These are phyloP conservation scores for Penicillium macrosclerotiorum DNA, from an alignment of 495 filamentous ascomycete species.

Conservation along the genomic window DNA sequence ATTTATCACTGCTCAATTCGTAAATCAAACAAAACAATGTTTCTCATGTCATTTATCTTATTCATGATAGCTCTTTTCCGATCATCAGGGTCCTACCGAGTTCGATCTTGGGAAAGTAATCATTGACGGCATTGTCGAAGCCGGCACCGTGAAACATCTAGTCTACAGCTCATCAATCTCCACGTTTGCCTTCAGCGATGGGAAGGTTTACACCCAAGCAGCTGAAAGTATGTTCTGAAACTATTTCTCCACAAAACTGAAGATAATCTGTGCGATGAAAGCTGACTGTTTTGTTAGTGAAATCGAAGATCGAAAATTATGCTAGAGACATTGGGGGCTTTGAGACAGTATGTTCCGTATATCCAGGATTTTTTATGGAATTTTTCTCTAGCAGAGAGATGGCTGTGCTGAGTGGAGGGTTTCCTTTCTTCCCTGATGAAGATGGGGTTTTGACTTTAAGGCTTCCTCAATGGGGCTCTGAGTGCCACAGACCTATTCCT, in stretches of 20 bases:
- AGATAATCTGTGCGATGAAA: too few species aligned
- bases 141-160: conserved; percentile 25
- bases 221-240: too few species aligned
- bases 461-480: conserved; percentile 20
- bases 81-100: conserved; percentile 19
- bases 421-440: conserved; percentile 18
- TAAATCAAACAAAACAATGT: too few species aligned
- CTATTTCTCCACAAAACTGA: too few species aligned
- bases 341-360: conserved; percentile 17
- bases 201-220: conserved; percentile 19
- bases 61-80: conserved; percentile 16
- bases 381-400: conserved; percentile 20
- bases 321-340: conserved; percentile 16
- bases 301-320: conserved; percentile 25
- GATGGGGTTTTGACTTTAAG: conserved; percentile 22
- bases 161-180: conserved; percentile 27
- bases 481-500: too few species aligned
- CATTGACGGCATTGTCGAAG: conserved; percentile 22
- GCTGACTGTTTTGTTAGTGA: conserved; percentile 23
- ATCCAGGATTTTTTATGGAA: conserved; percentile 28
- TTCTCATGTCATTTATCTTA: too few species aligned
- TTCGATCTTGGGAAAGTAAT: conserved; percentile 28
- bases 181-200: too few species aligned
- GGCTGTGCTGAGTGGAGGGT: conserved; percentile 30
- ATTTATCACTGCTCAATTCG: too few species aligned